phyloP scores from a whole-genome alignment of 768 basidiomycete genomes.

The Panellus pusillus region DNA sequence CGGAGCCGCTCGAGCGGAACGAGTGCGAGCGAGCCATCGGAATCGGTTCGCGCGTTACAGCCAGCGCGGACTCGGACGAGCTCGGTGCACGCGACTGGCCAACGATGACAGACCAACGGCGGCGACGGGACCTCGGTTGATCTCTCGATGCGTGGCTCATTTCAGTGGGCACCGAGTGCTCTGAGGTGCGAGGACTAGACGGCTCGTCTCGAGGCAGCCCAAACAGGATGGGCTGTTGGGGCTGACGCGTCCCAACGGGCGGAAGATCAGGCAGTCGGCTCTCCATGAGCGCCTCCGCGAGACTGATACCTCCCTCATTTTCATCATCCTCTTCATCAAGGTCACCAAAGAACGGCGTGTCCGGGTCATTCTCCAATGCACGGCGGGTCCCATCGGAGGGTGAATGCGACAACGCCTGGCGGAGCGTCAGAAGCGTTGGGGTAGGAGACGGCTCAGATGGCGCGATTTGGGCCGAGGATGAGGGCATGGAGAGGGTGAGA shows the following conservation, averaged over 20 bases:
- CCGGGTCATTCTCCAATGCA: conserved; percentile 31
- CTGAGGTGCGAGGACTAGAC: conserved; percentile 48
- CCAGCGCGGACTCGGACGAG: conserved; percentile 19
- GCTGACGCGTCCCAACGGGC: conserved; percentile 61
- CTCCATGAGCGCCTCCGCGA: conserved; percentile 74
- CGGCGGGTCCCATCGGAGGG: conserved; percentile 31
- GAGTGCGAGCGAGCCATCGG: conserved; percentile 42
- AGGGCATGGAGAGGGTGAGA: conserved; percentile 43
- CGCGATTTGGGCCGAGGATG: conserved; percentile 27
- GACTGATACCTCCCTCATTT: conserved; percentile 63
- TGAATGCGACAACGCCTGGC: conserved; percentile 58
- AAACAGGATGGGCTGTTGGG: conserved; percentile 71
- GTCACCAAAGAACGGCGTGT: conserved; percentile 42
- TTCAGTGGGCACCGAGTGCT: conserved; percentile 34
- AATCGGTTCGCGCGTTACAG: conserved; percentile 26
- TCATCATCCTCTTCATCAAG: conserved; percentile 65
- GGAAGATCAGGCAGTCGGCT: conserved; percentile 76
- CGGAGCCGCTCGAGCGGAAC: conserved; percentile 38
- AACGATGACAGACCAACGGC: conserved; percentile 74
- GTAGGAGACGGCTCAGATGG: conserved; percentile 57
- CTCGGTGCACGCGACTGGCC: conserved; percentile 33
- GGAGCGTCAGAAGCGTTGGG: conserved; percentile 62
- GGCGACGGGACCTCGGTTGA: conserved; percentile 45
- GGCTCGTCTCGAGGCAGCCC: conserved; percentile 45
- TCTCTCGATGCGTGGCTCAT: conserved; percentile 29